Evolutionary conservation across 257 asterid genomes (phyloP).

Genomic region (Osmanthus fragrans): DNA sequence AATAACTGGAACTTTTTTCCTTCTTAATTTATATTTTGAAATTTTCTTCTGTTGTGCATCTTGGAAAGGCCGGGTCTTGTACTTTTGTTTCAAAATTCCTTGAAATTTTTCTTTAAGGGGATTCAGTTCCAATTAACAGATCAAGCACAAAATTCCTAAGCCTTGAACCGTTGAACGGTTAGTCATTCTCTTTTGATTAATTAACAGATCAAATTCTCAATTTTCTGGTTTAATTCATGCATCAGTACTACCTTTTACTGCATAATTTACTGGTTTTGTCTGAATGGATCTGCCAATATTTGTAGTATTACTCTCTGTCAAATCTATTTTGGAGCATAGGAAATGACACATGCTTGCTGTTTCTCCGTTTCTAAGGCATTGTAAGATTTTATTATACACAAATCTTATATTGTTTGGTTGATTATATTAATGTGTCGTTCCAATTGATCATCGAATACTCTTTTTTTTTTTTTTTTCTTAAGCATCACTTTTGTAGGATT

Average conservation of each 20-base stretch:
- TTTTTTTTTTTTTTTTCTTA: not conserved
- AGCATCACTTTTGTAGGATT: not conserved
- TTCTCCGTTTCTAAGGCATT: conserved; percentile 41
- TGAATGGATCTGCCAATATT: not conserved
- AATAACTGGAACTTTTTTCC: too few species aligned
- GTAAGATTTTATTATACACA: conserved; percentile 39
- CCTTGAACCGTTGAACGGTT: not conserved
- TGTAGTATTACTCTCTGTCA: not conserved
- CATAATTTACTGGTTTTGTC: not conserved
- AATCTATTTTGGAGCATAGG: conserved; percentile 33
- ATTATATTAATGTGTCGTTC: not conserved
- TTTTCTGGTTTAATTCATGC: not conserved
- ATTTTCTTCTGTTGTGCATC: not conserved
- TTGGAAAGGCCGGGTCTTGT: not conserved
- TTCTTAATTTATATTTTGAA: too few species aligned
- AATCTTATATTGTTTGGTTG: not conserved
- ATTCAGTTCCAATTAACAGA: not conserved
- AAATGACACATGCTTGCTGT: conserved; percentile 50
- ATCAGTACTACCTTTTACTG: not conserved
- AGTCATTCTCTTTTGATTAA: not conserved
- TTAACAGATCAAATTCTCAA: not conserved
- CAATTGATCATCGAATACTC: not conserved
- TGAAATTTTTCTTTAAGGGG: not conserved
- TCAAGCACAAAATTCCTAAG: not conserved
- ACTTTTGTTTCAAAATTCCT: not conserved